Evolutionary conservation across 2,329 filamentous ascomycete genomes (phyloP), one percentile per base, ranked within the genome.

Genomic region (Neophaeococcomyces aloes): DNA sequence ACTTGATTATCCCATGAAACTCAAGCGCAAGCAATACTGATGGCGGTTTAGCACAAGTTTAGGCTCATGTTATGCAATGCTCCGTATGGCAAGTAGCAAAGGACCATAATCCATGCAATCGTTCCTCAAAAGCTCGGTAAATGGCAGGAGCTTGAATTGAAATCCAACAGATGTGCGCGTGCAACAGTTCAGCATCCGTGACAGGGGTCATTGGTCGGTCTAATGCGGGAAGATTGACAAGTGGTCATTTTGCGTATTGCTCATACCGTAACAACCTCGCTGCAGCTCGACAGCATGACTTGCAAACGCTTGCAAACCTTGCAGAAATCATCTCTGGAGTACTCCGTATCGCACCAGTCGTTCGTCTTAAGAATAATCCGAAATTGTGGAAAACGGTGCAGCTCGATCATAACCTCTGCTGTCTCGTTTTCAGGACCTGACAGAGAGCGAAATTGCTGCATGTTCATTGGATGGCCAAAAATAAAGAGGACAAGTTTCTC

Each of bases 171-270:
- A 27, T 27, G 19, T n/a, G 15, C 18, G 35, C 21, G 35, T 23
- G 19, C 38, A 17, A 41, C 38, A 41, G 14, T 15, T 41, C 27
- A 29, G 38, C 29, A 41, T 10, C 23, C 4, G 10, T n/a, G 29
- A 21, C 38, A 38, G 35, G 35, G 35, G 25, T 38, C n/a, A n/a
- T n/a, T n/a, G 11, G 8, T 14, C 32, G 29, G 32, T 41, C 38
- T 32, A 41, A 41, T 32, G n/a, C 29, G 38, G 38, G 27, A 41
- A 31, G 38, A 41, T 39, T 39, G 38, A n/a, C 38, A 38, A 38
- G 35, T 17, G 18, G 38, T 31, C 15, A 32, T 32, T 38, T 39
- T 39, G 14, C 21, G 35, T 38, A 38, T 38, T 38, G 7, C n/a
- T 15, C 31, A 41, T 41, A 41, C 38, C 38, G 29, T 29, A 29